Base-by-base conservation (phyloP, 148 eudicot species). In the Rhododendron ovatum region DNA sequence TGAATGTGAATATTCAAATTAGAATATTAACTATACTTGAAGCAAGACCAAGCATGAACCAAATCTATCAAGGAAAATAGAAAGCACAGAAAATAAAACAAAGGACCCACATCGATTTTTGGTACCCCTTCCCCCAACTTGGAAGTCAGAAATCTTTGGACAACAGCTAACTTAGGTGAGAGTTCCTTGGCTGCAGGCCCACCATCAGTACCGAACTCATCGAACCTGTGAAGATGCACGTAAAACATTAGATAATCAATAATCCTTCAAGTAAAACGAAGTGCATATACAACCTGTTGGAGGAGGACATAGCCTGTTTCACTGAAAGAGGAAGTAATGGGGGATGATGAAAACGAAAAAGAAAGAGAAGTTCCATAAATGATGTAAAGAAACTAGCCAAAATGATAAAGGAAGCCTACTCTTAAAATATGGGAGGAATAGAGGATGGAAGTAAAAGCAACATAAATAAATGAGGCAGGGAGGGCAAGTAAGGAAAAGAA, bases 181-280 rank as follows among this genome's bases (percentile, higher is more conserved):
- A 92, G 85, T 80, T 90, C 91, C 78, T 91, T 90, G 53, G 95
- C 97, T 84, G 94, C 92, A 57, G 96, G 93, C 28, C 98, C 98
- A 50, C 98, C 98, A 89, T 94, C 92, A 76, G 69, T 91, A 61
- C 98, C 96, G 82, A 93, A 94, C 50, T 95, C 98, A 91, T 90
- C 90, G 91, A 90, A 95, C 94, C 98, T 95, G 53, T n/a, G 43
- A 17, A 41, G 59, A 85, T 24, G 67, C 51, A 30, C 5, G 67
- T 48, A 28, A 17, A 59, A 65, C 35, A 47, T 12, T 9, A 86
- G 18, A 41, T 55, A 65, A 47, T 63, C 14, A 26, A 55, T 4
- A 69, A 28, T 13, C 75, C 17, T 69, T 30, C 18, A 7, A 13
- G 75, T 69, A 28, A 67, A 67, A 67, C 74, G 39, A 30, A 69